A percentile compares a stretch with the other conserved stretches of the same genome.
Conservation (phyloP, 1,284 basidiomycete genomes). For the Ceratobasidium sp. region DNA sequence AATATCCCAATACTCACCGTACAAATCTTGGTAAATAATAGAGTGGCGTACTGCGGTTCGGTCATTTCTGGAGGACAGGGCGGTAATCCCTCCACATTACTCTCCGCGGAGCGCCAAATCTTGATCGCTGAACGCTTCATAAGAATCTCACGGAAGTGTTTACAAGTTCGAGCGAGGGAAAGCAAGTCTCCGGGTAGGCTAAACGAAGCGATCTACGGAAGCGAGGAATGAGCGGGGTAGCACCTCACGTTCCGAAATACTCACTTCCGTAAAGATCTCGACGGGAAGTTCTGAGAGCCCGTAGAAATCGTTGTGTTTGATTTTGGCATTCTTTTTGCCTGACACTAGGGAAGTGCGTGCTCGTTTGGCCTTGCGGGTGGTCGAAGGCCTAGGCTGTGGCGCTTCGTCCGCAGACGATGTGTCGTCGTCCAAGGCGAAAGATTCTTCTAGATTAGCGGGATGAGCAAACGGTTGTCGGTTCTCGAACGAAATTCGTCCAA, state of each 20-base stretch:
- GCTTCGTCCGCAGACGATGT: too few relatives aligned
- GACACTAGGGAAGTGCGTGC: too few relatives aligned
- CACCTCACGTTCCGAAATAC: background rate
- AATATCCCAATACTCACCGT: background rate
- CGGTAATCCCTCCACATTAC: background rate
- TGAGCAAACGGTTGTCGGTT: too few relatives aligned
- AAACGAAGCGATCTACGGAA: background rate
- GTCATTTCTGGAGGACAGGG: background rate
- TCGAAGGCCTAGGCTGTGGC: too few relatives aligned
- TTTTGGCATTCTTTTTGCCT: too few relatives aligned
- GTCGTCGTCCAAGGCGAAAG: too few relatives aligned
- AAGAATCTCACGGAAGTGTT: background rate
- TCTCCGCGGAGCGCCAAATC: constrained; percentile 10
- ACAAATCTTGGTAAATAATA: constrained; percentile 6
- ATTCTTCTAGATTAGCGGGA: too few relatives aligned
- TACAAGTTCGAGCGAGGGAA: constrained; percentile 6
- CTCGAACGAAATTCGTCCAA: too few relatives aligned
- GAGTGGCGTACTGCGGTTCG: background rate
- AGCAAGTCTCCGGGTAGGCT: constrained; percentile 5
- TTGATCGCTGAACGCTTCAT: background rate
- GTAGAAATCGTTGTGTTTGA: too few relatives aligned
- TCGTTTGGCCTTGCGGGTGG: too few relatives aligned
- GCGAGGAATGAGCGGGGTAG: background rate
- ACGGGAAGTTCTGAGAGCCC: background rate
- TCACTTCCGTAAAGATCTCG: constrained; percentile 13